Evolutionary conservation across 2,329 filamentous ascomycete genomes (phyloP).

Genomic region (Colletotrichum musicola): DNA sequence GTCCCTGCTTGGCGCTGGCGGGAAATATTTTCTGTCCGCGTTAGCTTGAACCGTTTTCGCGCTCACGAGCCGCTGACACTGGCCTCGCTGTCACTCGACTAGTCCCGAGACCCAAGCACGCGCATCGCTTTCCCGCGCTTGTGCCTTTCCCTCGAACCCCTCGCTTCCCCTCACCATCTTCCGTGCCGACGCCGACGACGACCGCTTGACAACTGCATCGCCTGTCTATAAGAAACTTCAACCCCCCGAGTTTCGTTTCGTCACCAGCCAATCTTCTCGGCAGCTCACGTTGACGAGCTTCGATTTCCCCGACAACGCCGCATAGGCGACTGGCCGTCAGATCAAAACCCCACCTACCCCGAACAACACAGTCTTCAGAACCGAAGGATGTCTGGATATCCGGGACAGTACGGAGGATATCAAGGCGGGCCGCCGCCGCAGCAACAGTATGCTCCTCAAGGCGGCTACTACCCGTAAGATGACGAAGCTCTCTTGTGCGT

Average conservation of each 20-base stretch:
- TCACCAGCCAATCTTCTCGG: background rate
- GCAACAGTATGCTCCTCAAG: conserved; percentile 54
- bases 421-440: conserved; percentile 50
- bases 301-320: background rate
- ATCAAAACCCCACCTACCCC: background rate
- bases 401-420: conserved; percentile 63
- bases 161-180: conserved; percentile 13
- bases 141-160: conserved; percentile 14
- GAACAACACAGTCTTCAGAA: conserved; percentile 3
- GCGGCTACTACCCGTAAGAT: conserved; percentile 65
- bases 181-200: background rate
- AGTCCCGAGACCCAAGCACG: conserved; percentile 31
- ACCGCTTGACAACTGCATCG: conserved; percentile 7
- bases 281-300: conserved; percentile 7
- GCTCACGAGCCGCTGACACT: conserved; percentile 28
- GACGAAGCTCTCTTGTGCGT: conserved; percentile 45
- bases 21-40: background rate
- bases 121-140: conserved; percentile 19
- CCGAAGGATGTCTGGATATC: conserved; percentile 72
- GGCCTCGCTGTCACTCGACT: conserved; percentile 17
- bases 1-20: conserved; percentile 12
- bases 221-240: conserved; percentile 21
- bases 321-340: background rate
- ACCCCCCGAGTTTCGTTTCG: conserved; percentile 4
- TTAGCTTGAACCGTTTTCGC: conserved; percentile 16